Percentiles rank a stretch among this genome's conserved stretches.
phyloP scores from a whole-genome alignment of 352 stramenopile species.

The Phytophthora sojae region DNA sequence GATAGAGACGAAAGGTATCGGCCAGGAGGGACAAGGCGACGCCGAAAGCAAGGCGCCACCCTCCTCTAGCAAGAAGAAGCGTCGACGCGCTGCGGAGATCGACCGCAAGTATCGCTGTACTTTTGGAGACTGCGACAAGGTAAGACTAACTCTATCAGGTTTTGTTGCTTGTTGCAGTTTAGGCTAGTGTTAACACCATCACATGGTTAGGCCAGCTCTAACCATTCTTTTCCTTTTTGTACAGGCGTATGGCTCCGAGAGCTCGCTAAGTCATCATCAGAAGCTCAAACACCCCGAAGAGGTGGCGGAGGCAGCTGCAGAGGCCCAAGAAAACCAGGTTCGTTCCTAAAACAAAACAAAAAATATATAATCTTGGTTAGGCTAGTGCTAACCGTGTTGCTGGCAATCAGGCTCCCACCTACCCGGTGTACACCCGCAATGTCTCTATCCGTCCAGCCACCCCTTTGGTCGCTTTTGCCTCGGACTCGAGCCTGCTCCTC shows the following conservation, averaged over 20 bases:
- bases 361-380: not conserved
- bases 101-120: constrained; percentile 81
- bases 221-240: not conserved
- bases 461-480: constrained; percentile 28
- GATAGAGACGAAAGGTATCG: constrained; percentile 62
- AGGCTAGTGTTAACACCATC: not conserved
- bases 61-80: constrained; percentile 72
- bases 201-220: constrained; percentile 5
- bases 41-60: constrained; percentile 33
- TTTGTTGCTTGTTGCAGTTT: constrained; percentile 11
- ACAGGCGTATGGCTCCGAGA: constrained; percentile 82
- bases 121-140: constrained; percentile 51
- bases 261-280: constrained; percentile 82
- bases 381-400: not conserved
- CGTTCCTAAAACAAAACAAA: not conserved
- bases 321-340: constrained; percentile 45
- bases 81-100: constrained; percentile 79
- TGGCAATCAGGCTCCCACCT: constrained; percentile 42
- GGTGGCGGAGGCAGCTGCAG: constrained; percentile 35
- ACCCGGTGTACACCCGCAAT: constrained; percentile 60
- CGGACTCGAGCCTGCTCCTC: constrained; percentile 11
- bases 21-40: constrained; percentile 18
- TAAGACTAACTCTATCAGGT: constrained; percentile 23
- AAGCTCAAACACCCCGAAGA: constrained; percentile 75
- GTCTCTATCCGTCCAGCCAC: constrained; percentile 73